phyloP scores from a whole-genome alignment of 2,329 filamentous ascomycete species.

The Ascochyta viciae-villosae region DNA sequence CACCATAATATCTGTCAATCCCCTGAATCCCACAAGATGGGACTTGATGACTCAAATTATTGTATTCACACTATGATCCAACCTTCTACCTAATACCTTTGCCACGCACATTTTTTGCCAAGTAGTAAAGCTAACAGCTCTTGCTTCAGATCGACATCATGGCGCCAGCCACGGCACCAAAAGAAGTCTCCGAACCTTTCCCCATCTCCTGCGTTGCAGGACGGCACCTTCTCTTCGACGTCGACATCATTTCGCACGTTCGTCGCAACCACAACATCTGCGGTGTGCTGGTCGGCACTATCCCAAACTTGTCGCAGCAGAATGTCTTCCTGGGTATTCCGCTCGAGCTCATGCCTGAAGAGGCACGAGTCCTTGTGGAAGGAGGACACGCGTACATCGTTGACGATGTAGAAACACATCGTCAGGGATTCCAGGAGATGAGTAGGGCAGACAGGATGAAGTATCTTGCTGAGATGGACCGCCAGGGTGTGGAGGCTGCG shows the following conservation, averaged over 20 bases:
- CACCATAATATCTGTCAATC: slow-evolving; percentile 83
- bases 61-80: slow-evolving; percentile 51
- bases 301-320: slow-evolving; percentile 92
- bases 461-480: slow-evolving; percentile 65
- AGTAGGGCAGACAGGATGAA: slow-evolving; percentile 64
- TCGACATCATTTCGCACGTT: slow-evolving; percentile 77
- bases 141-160: slow-evolving; percentile 33
- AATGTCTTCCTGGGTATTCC: slow-evolving; percentile 92
- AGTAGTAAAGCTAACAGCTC: slow-evolving; percentile 29
- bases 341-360: slow-evolving; percentile 88
- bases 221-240: slow-evolving; percentile 89
- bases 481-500: slow-evolving; percentile 62
- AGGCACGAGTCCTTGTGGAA: slow-evolving; percentile 81
- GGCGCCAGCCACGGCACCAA: slow-evolving; percentile 38
- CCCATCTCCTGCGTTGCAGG: slow-evolving; percentile 82
- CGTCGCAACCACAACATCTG: slow-evolving; percentile 84
- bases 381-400: slow-evolving; percentile 79
- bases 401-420: slow-evolving; percentile 78
- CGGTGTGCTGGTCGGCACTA: slow-evolving; percentile 83
- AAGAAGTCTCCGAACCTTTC: slow-evolving; percentile 62
- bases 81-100: slow-evolving; percentile 16
- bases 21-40: slow-evolving; percentile 65
- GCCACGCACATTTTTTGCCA: slow-evolving; percentile 2
- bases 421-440: slow-evolving; percentile 65
- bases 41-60: slow-evolving; percentile 58